Conservation (phyloP, 2,329 filamentous ascomycete genomes). For the Monosporascus sp. region DNA sequence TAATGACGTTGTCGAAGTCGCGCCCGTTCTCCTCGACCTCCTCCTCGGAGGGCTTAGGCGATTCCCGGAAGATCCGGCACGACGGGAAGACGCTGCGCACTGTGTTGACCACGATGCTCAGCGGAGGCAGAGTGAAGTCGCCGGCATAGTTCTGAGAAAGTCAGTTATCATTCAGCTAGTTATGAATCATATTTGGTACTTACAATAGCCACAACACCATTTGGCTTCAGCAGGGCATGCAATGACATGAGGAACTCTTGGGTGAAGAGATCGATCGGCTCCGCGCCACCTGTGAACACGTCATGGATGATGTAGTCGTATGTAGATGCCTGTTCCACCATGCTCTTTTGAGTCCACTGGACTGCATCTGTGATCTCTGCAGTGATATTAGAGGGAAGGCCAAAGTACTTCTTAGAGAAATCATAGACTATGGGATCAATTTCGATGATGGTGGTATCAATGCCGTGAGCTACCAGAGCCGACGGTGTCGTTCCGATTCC, state of each 20-base stretch:
- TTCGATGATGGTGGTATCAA: constrained; percentile 90
- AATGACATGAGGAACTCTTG: constrained; percentile 74
- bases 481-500: constrained; percentile 89
- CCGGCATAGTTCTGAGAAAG: constrained; percentile 80
- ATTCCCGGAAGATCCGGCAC: constrained; percentile 87
- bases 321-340: constrained; percentile 36
- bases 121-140: constrained; percentile 71
- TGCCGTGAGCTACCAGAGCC: constrained; percentile 79
- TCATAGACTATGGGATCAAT: constrained; percentile 86
- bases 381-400: constrained; percentile 69
- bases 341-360: constrained; percentile 51
- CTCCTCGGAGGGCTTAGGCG: constrained; percentile 44
- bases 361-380: constrained; percentile 80
- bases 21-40: constrained; percentile 42
- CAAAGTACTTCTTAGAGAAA: constrained; percentile 79
- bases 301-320: constrained; percentile 97
- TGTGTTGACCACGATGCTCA: constrained; percentile 74
- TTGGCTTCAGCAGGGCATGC: constrained; percentile 62
- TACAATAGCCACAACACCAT: constrained; percentile 85
- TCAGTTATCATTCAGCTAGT: background rate
- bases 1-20: constrained; percentile 93
- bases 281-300: constrained; percentile 93
- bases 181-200: constrained; percentile 27
- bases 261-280: constrained; percentile 85
- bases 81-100: constrained; percentile 78